phyloP scores from a whole-genome alignment of 805 yeast genomes.

The Saturnispora galanensis region DNA sequence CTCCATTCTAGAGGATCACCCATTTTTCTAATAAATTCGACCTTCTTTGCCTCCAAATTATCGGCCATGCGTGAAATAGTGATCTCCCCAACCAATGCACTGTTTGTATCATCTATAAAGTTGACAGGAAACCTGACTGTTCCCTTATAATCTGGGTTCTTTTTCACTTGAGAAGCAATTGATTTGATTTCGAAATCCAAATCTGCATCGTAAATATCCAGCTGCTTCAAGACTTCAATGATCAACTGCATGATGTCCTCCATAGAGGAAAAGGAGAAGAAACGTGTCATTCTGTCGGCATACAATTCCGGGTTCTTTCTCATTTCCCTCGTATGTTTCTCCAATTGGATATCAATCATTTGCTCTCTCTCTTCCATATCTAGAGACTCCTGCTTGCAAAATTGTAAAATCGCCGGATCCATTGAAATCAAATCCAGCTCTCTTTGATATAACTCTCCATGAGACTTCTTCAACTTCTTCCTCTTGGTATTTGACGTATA shows the following conservation, averaged over 20 bases:
- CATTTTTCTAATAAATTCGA: slow-evolving; percentile 44
- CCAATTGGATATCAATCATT: slow-evolving; percentile 18
- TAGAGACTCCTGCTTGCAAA: slow-evolving; percentile 17
- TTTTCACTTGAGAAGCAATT: slow-evolving; percentile 17
- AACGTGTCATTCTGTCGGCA: slow-evolving; percentile 40
- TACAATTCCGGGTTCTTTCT: slow-evolving; percentile 22
- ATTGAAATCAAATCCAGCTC: slow-evolving; percentile 30
- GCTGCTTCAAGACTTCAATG: slow-evolving; percentile 31
- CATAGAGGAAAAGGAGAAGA: slow-evolving; percentile 36
- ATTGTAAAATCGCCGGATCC: slow-evolving; percentile 45
- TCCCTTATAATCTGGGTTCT: slow-evolving; percentile 23
- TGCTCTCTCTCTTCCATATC: slow-evolving; percentile 20
- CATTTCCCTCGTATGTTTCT: slow-evolving; percentile 10
- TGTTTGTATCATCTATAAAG: slow-evolving; percentile 36
- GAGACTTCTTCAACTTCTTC: slow-evolving; percentile 21
- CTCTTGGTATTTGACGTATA: slow-evolving; percentile 30
- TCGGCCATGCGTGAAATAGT: slow-evolving; percentile 32
- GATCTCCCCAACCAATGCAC: slow-evolving; percentile 38
- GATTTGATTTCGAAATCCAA: slow-evolving; percentile 15
- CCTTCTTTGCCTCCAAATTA: slow-evolving; percentile 32
- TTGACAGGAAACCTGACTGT: slow-evolving; percentile 30
- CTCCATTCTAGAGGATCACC: slow-evolving; percentile 76
- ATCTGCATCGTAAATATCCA: slow-evolving; percentile 29
- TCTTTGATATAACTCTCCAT: slow-evolving; percentile 19
- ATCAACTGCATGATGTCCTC: slow-evolving; percentile 34